Base-by-base conservation (phyloP, 495 filamentous ascomycete species). In the Achaetomiella virescens region DNA sequence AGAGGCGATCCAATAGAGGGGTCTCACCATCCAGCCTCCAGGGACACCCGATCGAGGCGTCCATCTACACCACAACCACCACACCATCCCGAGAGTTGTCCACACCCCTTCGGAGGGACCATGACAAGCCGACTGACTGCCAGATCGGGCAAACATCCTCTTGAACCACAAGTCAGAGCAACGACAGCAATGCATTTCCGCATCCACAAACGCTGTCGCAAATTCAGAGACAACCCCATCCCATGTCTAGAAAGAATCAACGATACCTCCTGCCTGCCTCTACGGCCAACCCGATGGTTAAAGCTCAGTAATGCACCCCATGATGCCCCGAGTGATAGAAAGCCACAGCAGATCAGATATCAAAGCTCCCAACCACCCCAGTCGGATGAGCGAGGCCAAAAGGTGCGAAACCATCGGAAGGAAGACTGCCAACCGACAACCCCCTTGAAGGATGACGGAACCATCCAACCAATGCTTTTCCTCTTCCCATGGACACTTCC, bases 381-480 rank as follows among this genome's bases (percentile, higher is more conserved):
- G 14, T n/a, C 5, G 14, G 2, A 22, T 21, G 47, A 37, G 20
- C 33, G 17, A 33, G 31, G 31, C 47, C 20, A 22, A 37, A 7
- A 37, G 18, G 17, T 15, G n/a, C 17, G 25, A 40, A 50, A n/a
- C 22, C 48, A 51, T 40, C 48, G 15, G 14, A 31, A 31, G 21
- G n/a, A n/a, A 40, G 48, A 25, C 48, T 27, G 36, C 48, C 48
- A 35, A 40, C 35, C 48, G 24, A 51, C 48, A 48, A 31, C 9
- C 27, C 5, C 27, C 27, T 9, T 9, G 21, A 11, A 35, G 3
- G 48, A 51, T 25, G 35, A 40, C 35, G 22, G 48, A 11, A 38
- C 22, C 40, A 45, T 40, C 55, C 48, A 31, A 37, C 55, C 42
- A 38, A 52, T 57, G 48, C 54, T 51, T 55, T 55, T 55, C 41